Conservation (phyloP, 805 yeast genomes). For the Helenozyma baotianmanensis region DNA sequence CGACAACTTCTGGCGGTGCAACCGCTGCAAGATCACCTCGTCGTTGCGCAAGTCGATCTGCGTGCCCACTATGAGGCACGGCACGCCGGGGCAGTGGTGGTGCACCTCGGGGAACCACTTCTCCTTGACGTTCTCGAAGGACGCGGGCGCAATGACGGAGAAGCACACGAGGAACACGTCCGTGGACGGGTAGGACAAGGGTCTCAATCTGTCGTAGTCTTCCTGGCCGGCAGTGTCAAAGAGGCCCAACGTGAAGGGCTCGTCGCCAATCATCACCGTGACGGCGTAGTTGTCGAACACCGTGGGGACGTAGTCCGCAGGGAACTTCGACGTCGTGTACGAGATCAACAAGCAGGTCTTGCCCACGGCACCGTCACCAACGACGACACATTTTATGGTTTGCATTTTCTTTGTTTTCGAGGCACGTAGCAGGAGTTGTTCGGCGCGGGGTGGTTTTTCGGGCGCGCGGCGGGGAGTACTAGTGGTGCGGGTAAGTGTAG, state of each 20-base stretch:
- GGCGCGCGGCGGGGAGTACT: too few relatives aligned
- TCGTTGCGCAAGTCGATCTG: constrained; percentile 94
- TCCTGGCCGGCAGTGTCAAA: constrained; percentile 99
- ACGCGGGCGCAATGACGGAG: constrained; percentile 94
- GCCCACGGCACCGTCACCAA: constrained; percentile 99
- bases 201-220: constrained; percentile 96
- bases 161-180: constrained; percentile 96
- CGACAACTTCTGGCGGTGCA: constrained; percentile 82
- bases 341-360: constrained; percentile 93
- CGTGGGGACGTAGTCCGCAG: constrained; percentile 98
- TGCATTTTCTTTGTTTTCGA: constrained; percentile 31
- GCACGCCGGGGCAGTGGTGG: constrained; percentile 98
- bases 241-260: constrained; percentile 94
- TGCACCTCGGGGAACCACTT: constrained; percentile 98
- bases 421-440: too few relatives aligned
- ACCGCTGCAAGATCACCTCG: constrained; percentile 81
- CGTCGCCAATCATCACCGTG: constrained; percentile 95
- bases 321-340: constrained; percentile 94
- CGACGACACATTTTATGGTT: constrained; percentile 91
- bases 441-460: too few relatives aligned
- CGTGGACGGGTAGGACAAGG: constrained; percentile 93
- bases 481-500: too few relatives aligned
- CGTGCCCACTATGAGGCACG: constrained; percentile 94
- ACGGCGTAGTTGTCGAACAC: constrained; percentile 95
- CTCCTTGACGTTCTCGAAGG: constrained; percentile 95